phyloP scores from a whole-genome alignment of 2,329 filamentous ascomycete species.

The Metarhizium brunneum region DNA sequence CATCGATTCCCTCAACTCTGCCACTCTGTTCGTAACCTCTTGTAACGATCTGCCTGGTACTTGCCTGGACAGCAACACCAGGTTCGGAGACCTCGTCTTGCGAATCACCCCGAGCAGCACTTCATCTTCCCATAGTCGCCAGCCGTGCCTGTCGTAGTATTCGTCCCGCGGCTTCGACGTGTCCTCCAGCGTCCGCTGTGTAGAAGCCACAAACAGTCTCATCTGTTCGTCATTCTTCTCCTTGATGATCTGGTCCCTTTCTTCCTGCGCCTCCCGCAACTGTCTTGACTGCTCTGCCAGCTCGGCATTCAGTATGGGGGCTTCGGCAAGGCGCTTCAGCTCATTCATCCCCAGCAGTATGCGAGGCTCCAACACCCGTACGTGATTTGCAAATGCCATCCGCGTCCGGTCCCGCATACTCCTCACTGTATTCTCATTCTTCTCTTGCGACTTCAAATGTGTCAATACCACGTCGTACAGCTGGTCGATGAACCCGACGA shows the following conservation, averaged over 20 bases:
- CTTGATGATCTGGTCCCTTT: neutral
- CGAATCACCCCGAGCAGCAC: slow-evolving; percentile 15
- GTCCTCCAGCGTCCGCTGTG: slow-evolving; percentile 6
- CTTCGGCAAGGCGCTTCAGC: neutral
- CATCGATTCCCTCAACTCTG: slow-evolving; percentile 12
- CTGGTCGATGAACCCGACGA: slow-evolving; percentile 1
- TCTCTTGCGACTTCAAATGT: neutral
- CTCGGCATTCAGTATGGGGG: neutral
- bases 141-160: slow-evolving; percentile 16
- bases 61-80: slow-evolving; percentile 5
- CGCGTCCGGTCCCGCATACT: neutral
- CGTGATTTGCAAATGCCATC: neutral
- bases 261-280: neutral
- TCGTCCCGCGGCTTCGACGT: neutral
- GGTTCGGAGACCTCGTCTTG: slow-evolving; percentile 8
- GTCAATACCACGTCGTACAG: neutral
- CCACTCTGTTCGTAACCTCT: slow-evolving; percentile 13
- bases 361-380: neutral
- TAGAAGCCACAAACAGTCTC: slow-evolving; percentile 11
- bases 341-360: neutral
- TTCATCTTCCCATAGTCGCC: slow-evolving; percentile 18
- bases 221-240: slow-evolving; percentile 3
- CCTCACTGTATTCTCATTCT: neutral
- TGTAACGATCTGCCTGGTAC: slow-evolving; percentile 10
- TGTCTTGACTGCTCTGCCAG: neutral